Evolutionary conservation across 768 basidiomycete genomes (phyloP), one percentile per base, ranked within the genome.

Genomic region (Termitomyces sp.): DNA sequence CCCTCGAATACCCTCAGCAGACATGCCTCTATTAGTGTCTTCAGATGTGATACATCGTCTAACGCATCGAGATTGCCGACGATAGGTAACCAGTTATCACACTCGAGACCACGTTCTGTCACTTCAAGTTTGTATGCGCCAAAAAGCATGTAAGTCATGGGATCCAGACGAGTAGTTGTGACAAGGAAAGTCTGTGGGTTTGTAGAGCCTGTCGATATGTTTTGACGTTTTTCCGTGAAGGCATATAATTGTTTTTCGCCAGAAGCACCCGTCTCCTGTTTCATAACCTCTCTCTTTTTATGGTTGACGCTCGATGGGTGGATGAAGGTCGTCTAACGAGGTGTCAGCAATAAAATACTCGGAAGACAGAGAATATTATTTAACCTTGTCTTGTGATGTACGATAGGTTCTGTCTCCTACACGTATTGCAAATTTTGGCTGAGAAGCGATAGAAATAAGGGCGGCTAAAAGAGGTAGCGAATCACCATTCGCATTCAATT

Each of bases 1-100:
- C 94, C 93, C 64, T 96, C 90, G 63, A 92, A 98, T 6, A 97
- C 91, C 42, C 95, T 85, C 49, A 94, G 74, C 85, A 97, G 86
- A 65, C 88, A 92, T 2, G 76, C 76, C 63, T 96, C 92, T 78
- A 95, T 83, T 64, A 88, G 73, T 20, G 73, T 77, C 72, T 94
- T 94, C 66, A 98, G 74, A 13, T 83, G 80, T 68, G 88, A 87
- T n/a, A 96, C 75, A 61, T 93, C 86, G 66, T 95, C 92, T 64
- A 97, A 72, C 1, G 84, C 82, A 64, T 87, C 79, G 51, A 87
- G 63, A 60, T 87, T 82, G 41, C 90, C 90, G 37, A 87, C 78
- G 47, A 95, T 80, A 22, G 94, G 92, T 12, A 98, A 73, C 94
- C 95, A 98, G 45, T 83, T 85, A 66, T 98, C 95, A 66, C 92